phyloP scores from a whole-genome alignment of 2,329 filamentous ascomycete species.

The Coleophoma cylindrospora region DNA sequence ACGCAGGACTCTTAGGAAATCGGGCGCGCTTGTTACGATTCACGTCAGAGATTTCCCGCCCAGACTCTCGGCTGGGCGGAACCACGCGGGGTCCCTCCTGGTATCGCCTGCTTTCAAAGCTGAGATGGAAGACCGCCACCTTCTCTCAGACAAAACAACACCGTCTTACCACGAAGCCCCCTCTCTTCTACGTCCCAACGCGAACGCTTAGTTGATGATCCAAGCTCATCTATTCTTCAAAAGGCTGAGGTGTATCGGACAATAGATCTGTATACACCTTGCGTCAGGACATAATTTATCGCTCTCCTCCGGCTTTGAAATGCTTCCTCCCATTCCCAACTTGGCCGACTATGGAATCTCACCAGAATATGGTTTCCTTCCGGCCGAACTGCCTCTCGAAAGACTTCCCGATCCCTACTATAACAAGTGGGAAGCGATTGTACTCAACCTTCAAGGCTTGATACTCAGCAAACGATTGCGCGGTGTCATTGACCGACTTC shows the following conservation, averaged over 20 bases:
- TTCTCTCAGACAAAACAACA: slow-evolving; percentile 1
- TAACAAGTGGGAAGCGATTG: slow-evolving; percentile 86
- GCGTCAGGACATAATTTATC: slow-evolving; percentile 44
- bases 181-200: background rate
- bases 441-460: slow-evolving; percentile 79
- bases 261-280: slow-evolving; percentile 56
- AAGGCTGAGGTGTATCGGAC: slow-evolving; percentile 62
- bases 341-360: slow-evolving; percentile 79
- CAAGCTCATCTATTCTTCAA: slow-evolving; percentile 15
- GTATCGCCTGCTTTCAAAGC: background rate
- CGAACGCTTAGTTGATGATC: slow-evolving; percentile 12
- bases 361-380: slow-evolving; percentile 78
- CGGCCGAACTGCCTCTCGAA: slow-evolving; percentile 72
- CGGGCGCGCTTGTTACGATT: too few relatives aligned
- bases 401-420: slow-evolving; percentile 87
- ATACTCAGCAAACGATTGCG: slow-evolving; percentile 82
- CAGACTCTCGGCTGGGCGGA: background rate
- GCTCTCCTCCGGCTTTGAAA: slow-evolving; percentile 18
- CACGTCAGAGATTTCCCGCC: too few relatives aligned
- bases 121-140: background rate
- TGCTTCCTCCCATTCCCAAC: slow-evolving; percentile 55
- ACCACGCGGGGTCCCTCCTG: background rate
- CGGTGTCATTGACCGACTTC: slow-evolving; percentile 72
- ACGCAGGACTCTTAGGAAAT: too few relatives aligned
- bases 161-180: background rate